Conservation (phyloP, 2,329 filamentous ascomycete genomes). For the Trichoderma oligosporum region DNA sequence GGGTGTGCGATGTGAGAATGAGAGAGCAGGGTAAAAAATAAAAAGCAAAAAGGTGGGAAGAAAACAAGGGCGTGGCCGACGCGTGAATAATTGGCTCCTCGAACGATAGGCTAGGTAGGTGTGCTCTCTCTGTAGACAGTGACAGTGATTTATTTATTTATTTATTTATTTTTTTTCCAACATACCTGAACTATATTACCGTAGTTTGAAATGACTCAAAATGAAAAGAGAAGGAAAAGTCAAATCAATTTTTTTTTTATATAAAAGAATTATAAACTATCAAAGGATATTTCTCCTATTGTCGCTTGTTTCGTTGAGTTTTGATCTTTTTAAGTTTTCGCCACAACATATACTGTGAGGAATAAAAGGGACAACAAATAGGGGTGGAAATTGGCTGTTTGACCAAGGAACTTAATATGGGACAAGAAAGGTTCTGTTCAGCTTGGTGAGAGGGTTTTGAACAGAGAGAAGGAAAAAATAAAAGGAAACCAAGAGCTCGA, state of each 20-base stretch:
- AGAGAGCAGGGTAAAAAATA: conserved; percentile 7
- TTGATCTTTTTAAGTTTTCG: no score
- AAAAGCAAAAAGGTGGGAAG: conserved; percentile 6
- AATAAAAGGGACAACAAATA: not conserved
- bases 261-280: no score
- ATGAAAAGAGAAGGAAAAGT: not conserved
- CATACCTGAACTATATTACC: not conserved
- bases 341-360: not conserved
- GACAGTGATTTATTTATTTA: no score
- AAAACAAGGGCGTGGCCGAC: not conserved
- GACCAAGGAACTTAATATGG: not conserved
- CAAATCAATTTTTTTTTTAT: no score
- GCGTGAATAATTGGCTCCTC: conserved; percentile 11
- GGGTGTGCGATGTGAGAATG: conserved; percentile 8
- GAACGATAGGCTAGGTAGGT: not conserved
- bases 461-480: not conserved
- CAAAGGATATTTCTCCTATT: not conserved
- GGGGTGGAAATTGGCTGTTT: not conserved
- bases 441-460: not conserved
- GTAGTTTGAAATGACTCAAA: not conserved
- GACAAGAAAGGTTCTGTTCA: not conserved
- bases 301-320: not conserved
- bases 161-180: not conserved
- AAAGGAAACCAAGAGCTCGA: not conserved
- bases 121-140: no score